Conservation (phyloP, 1,139 yeast genomes). For the Saccharomyces hybrid region DNA sequence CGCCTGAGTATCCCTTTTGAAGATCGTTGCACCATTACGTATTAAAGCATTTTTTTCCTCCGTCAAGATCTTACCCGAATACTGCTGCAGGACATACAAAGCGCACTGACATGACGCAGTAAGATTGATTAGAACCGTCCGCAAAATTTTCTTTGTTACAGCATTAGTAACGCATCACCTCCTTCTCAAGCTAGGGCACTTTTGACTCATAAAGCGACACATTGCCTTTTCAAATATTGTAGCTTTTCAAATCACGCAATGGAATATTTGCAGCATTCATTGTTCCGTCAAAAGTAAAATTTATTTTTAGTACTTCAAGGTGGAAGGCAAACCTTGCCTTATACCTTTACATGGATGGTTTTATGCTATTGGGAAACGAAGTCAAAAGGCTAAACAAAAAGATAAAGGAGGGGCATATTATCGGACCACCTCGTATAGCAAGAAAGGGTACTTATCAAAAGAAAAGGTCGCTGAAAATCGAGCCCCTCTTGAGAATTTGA, state of each 20-base stretch:
- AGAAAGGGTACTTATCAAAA: background rate
- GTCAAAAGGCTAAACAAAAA: background rate
- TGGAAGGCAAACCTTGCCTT: background rate
- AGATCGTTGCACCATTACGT: background rate
- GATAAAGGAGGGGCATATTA: background rate
- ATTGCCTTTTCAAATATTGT: background rate
- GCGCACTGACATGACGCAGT: background rate
- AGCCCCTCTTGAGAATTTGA: background rate
- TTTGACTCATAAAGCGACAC: background rate
- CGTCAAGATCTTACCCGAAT: background rate
- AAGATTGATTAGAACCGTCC: background rate
- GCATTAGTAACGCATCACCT: background rate
- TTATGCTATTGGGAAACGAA: background rate
- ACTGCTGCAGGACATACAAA: background rate
- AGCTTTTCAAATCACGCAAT: background rate
- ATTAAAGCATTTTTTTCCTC: background rate
- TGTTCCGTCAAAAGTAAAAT: background rate
- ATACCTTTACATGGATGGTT: background rate
- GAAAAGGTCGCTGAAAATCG: background rate
- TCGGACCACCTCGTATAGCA: background rate
- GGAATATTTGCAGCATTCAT: background rate
- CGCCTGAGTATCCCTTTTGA: background rate
- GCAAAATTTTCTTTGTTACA: background rate
- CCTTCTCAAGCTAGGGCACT: background rate
- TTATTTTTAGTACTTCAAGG: background rate